Evolutionary conservation across 2,329 filamentous ascomycete species (phyloP).

Genomic region (Fusarium veterinarium): DNA sequence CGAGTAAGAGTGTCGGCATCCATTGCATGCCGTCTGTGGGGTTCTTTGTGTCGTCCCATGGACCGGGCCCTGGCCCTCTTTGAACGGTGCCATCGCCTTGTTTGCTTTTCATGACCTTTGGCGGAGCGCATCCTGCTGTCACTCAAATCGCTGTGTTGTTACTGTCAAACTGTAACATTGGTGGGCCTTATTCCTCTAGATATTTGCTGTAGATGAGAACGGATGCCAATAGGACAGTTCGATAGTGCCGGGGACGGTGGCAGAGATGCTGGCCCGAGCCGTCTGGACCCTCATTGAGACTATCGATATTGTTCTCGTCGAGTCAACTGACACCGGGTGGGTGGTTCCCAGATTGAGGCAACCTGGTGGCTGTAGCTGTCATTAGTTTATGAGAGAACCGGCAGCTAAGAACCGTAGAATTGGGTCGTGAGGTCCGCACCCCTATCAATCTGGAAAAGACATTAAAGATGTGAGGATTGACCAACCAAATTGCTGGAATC

Average conservation of each 20-base stretch:
- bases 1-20: neutral
- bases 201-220: neutral
- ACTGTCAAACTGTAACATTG: neutral
- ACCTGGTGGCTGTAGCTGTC: neutral
- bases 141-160: neutral
- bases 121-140: conserved; percentile 1
- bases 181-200: neutral
- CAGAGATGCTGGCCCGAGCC: conserved; percentile 4
- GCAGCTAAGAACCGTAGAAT: conserved; percentile 5
- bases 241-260: conserved; percentile 1
- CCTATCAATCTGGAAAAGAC: conserved; percentile 39
- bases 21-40: neutral
- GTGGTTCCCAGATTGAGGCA: neutral
- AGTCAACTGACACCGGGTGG: conserved; percentile 5
- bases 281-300: conserved; percentile 3
- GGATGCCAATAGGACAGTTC: neutral
- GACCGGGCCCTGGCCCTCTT: neutral
- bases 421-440: conserved; percentile 7
- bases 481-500: conserved; percentile 35
- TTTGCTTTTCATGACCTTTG: conserved; percentile 6
- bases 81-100: neutral
- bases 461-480: conserved; percentile 34
- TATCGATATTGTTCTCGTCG: conserved; percentile 1
- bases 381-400: neutral
- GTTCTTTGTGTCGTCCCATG: conserved; percentile 8